Base-by-base conservation (phyloP, 2,329 filamentous ascomycete genomes). In the Ceratocystis smalleyi region DNA sequence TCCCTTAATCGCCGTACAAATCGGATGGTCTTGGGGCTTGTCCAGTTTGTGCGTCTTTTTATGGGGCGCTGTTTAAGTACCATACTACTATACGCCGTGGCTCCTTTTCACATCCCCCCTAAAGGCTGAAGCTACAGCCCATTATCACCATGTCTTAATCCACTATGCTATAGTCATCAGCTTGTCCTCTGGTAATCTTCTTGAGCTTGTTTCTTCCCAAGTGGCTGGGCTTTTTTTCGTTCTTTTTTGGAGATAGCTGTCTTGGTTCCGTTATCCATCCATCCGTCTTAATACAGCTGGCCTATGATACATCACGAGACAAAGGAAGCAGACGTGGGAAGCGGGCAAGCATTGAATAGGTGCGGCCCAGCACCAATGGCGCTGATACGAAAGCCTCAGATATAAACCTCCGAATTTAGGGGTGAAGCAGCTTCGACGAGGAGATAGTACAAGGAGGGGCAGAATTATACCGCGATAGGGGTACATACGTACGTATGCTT, bases 41-140 rank as follows among this genome's bases (percentile, higher is more conserved):
- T 55, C 51, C 32, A 32, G 54, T 30, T 32, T 57, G 12, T 57
- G 54, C 24, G 27, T 57, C 27, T 19, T 57, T 57, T 57, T 57
- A 8, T 57, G 24, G 12, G 47, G 24, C 47, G 8, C 10, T 10
- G 27, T 51, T 51, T 27, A 24, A n/a, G 47, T 47, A 19, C 17
- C 7, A 22, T 27, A 51, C 10, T 17, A 27, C 43, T 45, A 10
- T 61, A 17, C 43, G 17, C 10, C 22, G 40, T 45, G 2, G 19
- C 19, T 43, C 43, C 59, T 60, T 43, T 61, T 61, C 59, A 61
- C 35, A 30, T 61, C 35, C 59, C 54, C 35, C 57, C 27, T 43
- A 59, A 17, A 35, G 19, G 19, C 35, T 43, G 24, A 22, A 61
- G 43, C 59, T 61, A 61, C n/a, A 40, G 43, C 59, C 35, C 43